phyloP scores from a whole-genome alignment of 2,329 filamentous ascomycete species.

The Pezicula carpinea region DNA sequence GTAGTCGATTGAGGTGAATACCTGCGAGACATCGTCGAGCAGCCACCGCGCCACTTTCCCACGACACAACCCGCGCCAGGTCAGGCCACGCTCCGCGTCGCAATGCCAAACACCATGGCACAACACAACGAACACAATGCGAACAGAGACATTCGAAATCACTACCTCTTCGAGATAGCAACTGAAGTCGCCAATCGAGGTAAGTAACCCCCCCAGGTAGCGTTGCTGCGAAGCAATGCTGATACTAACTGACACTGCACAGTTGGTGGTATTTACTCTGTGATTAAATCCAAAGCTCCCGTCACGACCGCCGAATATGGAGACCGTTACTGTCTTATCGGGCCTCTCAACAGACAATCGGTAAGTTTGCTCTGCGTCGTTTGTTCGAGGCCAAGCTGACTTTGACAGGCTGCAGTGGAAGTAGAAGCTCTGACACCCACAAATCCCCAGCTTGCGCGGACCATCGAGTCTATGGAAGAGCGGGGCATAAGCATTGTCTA shows the following conservation, averaged over 20 bases:
- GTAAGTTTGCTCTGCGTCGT: conserved; percentile 46
- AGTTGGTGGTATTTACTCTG: conserved; percentile 99
- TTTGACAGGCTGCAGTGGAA: conserved; percentile 80
- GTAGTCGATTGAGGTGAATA: too few species aligned
- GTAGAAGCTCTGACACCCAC: conserved; percentile 89
- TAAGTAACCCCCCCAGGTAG: conserved; percentile 40
- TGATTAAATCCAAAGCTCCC: conserved; percentile 97
- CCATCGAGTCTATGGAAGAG: conserved; percentile 89
- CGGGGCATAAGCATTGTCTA: conserved; percentile 87
- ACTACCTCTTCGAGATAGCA: conserved; percentile 92
- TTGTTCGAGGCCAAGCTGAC: conserved; percentile 17
- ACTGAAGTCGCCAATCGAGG: conserved; percentile 97
- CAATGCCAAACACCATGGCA: background rate
- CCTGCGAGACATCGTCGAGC: background rate
- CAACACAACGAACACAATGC: background rate
- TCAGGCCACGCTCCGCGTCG: background rate
- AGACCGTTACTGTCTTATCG: conserved; percentile 91
- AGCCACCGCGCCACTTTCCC: background rate
- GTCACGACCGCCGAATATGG: conserved; percentile 99
- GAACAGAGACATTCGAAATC: conserved; percentile 76
- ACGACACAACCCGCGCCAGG: background rate
- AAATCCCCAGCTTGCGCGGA: conserved; percentile 71
- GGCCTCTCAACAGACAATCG: conserved; percentile 86
- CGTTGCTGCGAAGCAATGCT: conserved; percentile 4
- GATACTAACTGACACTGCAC: conserved; percentile 9